Conservation (phyloP, 495 filamentous ascomycete species). For the Amorphotheca resinae region DNA sequence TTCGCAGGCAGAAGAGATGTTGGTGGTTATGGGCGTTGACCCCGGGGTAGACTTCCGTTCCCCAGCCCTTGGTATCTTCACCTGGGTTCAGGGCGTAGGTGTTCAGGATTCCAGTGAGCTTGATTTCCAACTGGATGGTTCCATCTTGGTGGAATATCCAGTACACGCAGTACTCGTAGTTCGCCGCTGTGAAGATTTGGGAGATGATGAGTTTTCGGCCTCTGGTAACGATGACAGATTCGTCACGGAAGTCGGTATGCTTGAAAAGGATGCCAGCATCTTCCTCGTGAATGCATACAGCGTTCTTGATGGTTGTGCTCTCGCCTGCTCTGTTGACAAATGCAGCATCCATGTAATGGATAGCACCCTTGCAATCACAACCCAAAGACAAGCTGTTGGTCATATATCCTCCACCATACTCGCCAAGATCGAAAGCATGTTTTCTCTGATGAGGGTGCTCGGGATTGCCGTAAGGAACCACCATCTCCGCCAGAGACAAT, state of each 20-base stretch:
- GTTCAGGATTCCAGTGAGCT: slow-evolving; percentile 89
- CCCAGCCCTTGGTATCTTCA: slow-evolving; percentile 81
- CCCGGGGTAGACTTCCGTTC: slow-evolving; percentile 85
- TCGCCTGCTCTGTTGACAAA: slow-evolving; percentile 76
- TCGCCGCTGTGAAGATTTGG: slow-evolving; percentile 91
- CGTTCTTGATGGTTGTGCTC: slow-evolving; percentile 76
- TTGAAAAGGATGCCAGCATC: slow-evolving; percentile 91
- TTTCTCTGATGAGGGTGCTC: slow-evolving; percentile 89
- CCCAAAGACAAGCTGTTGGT: slow-evolving; percentile 81
- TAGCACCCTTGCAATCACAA: slow-evolving; percentile 91
- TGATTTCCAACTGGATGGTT: slow-evolving; percentile 88
- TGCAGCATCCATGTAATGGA: slow-evolving; percentile 77
- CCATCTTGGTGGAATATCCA: slow-evolving; percentile 95
- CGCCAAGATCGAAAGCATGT: slow-evolving; percentile 88
- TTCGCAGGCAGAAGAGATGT: slow-evolving; percentile 85
- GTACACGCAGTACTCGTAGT: slow-evolving; percentile 94
- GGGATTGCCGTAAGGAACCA: slow-evolving; percentile 90
- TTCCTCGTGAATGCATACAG: slow-evolving; percentile 95
- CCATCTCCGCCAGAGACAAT: slow-evolving; percentile 92
- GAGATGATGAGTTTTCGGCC: slow-evolving; percentile 80
- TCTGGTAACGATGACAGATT: slow-evolving; percentile 74
- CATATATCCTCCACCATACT: slow-evolving; percentile 94
- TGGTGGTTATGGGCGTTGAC: slow-evolving; percentile 80
- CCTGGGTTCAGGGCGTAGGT: slow-evolving; percentile 77
- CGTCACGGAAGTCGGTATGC: slow-evolving; percentile 90